Evolutionary conservation across 2,329 filamentous ascomycete species (phyloP), one percentile per base, ranked within the genome.

Genomic region (Colletotrichum zoysiae): DNA sequence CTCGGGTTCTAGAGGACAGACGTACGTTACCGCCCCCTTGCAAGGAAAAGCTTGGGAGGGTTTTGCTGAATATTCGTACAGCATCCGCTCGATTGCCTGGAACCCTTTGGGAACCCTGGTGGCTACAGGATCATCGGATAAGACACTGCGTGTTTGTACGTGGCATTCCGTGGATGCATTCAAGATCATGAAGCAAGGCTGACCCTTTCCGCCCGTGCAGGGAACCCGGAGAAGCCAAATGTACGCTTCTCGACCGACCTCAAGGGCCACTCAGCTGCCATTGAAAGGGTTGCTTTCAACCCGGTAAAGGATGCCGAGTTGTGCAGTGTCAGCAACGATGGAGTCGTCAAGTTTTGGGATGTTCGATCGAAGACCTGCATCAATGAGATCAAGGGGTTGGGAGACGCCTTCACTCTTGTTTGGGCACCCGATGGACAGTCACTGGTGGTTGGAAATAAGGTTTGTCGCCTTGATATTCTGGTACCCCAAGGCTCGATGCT

Each of bases 1-100:
- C 35, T 81, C 85, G 46, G 82, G 84, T 50, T 82, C 88, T 33
- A 84, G 89, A 75, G 86, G 87, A 70, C 87, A 90, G 75, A 87
- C 86, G 89, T 91, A 82, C 74, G 86, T 82, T 71, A 18, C 58
- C 59, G 61, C 68, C 77, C 78, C 65, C 20, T 26, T 65, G 53
- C 7, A 50, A 57, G 6, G 65, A 62, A 65, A 74, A 42, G 2
- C 66, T 64, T 26, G 56, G 40, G 73, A 62, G 67, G 78, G 80
- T n/a, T 77, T 79, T 62, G 48, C 75, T 77, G 67, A 77, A 55
- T 30, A 53, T 44, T 35, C 42, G 57, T 38, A 42, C 69, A 94
- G 92, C 74, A 86, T 97, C 68, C 90, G 93, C 51, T 92, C 92
- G 1, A 91, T 98, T 75, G 91, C 93, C 50, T 98, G 95, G 95